Evolutionary conservation across 805 yeast species (phyloP).

Genomic region (Ogataea paraovalis): DNA sequence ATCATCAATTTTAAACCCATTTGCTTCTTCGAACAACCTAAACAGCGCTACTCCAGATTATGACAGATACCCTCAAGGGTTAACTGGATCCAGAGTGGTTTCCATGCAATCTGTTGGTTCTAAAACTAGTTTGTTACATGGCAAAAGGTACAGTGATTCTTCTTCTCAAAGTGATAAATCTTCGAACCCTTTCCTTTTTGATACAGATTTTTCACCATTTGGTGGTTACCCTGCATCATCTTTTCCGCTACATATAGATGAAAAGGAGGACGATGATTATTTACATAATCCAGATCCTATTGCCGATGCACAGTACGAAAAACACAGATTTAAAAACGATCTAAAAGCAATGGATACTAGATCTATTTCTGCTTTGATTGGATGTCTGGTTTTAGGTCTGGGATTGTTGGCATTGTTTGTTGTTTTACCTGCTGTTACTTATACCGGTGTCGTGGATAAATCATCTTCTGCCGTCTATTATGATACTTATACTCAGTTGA

Average conservation of each 20-base stretch:
- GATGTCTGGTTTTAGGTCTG: constrained; percentile 51
- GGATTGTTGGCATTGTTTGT: constrained; percentile 71
- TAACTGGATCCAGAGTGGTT: constrained; percentile 52
- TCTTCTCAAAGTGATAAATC: constrained; percentile 22
- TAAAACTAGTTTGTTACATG: constrained; percentile 19
- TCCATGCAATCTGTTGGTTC: constrained; percentile 46
- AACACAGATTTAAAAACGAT: constrained; percentile 60
- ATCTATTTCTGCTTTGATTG: constrained; percentile 59
- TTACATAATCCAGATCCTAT: constrained; percentile 95
- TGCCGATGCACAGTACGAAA: constrained; percentile 82
- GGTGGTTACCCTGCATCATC: constrained; percentile 95
- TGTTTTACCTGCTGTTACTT: constrained; percentile 79
- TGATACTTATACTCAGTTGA: constrained; percentile 39
- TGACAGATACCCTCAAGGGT: constrained; percentile 64
- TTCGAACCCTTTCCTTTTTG: constrained; percentile 41
- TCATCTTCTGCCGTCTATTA: constrained; percentile 3
- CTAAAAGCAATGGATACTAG: constrained; percentile 61
- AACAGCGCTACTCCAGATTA: constrained; percentile 42
- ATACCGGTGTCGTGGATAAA: constrained; percentile 55
- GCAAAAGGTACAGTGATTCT: constrained; percentile 14
- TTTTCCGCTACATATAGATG: constrained; percentile 87
- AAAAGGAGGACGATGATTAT: constrained; percentile 92
- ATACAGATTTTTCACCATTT: constrained; percentile 78
- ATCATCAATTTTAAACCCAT: constrained; percentile 29
- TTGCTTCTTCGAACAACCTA: constrained; percentile 26